phyloP scores from a whole-genome alignment of 2,329 filamentous ascomycete species.

The Epichloe sibirici region DNA sequence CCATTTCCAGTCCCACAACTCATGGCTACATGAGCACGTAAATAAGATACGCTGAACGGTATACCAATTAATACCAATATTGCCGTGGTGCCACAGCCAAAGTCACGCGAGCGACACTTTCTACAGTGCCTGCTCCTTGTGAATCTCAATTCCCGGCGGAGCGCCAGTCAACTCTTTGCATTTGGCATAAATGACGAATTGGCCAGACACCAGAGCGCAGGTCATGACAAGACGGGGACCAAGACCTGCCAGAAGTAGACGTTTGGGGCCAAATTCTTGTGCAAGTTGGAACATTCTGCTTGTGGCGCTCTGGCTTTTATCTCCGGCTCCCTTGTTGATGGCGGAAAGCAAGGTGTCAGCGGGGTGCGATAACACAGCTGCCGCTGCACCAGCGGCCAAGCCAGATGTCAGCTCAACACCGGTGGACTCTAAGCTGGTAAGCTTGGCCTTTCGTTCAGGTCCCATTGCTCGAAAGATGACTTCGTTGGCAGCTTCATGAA shows the following conservation, averaged over 20 bases:
- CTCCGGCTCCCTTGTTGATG: slow-evolving; percentile 43
- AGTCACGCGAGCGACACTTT: background rate
- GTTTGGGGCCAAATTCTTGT: slow-evolving; percentile 36
- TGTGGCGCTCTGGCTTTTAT: slow-evolving; percentile 34
- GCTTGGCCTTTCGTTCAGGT: slow-evolving; percentile 49
- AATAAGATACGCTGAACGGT: background rate
- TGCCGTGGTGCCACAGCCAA: background rate
- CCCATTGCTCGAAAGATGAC: slow-evolving; percentile 59
- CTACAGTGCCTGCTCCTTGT: slow-evolving; percentile 30
- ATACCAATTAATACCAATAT: no score
- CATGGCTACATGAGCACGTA: background rate
- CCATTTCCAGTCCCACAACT: background rate
- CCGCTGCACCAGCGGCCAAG: slow-evolving; percentile 77
- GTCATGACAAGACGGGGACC: slow-evolving; percentile 42
- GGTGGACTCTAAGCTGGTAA: slow-evolving; percentile 62
- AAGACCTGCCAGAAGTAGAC: slow-evolving; percentile 33
- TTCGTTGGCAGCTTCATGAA: slow-evolving; percentile 81
- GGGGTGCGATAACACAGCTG: slow-evolving; percentile 79
- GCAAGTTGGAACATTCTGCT: slow-evolving; percentile 40
- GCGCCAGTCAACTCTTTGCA: slow-evolving; percentile 41
- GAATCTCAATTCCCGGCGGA: slow-evolving; percentile 38
- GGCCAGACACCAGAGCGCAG: slow-evolving; percentile 37
- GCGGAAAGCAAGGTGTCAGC: slow-evolving; percentile 54
- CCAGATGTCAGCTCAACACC: slow-evolving; percentile 77
- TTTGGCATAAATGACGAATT: slow-evolving; percentile 44